Conservation (phyloP, 768 basidiomycete species). For the Lactarius tabidus region DNA sequence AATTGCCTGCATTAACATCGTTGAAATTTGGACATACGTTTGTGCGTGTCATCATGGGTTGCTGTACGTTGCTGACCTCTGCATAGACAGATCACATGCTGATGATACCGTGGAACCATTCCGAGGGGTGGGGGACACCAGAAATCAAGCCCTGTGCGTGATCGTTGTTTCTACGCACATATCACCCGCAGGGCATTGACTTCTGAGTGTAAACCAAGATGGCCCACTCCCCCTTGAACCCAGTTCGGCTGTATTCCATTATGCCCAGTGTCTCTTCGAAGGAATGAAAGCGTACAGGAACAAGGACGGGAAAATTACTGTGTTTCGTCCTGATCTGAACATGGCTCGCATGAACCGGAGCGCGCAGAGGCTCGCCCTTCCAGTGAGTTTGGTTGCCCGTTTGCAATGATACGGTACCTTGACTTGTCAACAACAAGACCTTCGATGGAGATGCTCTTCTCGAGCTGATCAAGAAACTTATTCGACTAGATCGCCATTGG, state of each 20-base stretch:
- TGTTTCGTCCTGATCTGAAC: slow-evolving; percentile 53
- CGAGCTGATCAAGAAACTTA: slow-evolving; percentile 45
- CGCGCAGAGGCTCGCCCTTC: slow-evolving; percentile 39
- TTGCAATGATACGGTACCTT: neutral
- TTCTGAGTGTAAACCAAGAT: slow-evolving; percentile 30
- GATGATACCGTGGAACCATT: slow-evolving; percentile 37
- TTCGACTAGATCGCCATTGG: slow-evolving; percentile 44
- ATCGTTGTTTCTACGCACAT: neutral
- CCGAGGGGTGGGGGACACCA: slow-evolving; percentile 43
- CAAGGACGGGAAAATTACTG: slow-evolving; percentile 39
- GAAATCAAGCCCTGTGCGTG: slow-evolving; percentile 43
- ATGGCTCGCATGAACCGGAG: slow-evolving; percentile 49
- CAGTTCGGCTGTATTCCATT: slow-evolving; percentile 50
- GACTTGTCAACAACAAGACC: slow-evolving; percentile 26
- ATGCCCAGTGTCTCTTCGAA: slow-evolving; percentile 49
- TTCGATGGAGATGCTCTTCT: slow-evolving; percentile 43
- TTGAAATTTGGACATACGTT: slow-evolving; percentile 26
- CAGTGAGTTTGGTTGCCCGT: slow-evolving; percentile 24
- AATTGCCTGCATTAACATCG: slow-evolving; percentile 16
- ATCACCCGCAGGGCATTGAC: neutral
- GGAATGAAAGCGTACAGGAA: slow-evolving; percentile 50
- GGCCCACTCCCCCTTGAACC: slow-evolving; percentile 47
- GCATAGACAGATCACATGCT: slow-evolving; percentile 39
- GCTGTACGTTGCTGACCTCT: neutral
- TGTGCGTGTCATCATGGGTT: neutral